These are phyloP conservation scores for Ascochyta clinopodiicola DNA, from an alignment of 2,329 filamentous ascomycete genomes.

Conservation along the genomic window DNA sequence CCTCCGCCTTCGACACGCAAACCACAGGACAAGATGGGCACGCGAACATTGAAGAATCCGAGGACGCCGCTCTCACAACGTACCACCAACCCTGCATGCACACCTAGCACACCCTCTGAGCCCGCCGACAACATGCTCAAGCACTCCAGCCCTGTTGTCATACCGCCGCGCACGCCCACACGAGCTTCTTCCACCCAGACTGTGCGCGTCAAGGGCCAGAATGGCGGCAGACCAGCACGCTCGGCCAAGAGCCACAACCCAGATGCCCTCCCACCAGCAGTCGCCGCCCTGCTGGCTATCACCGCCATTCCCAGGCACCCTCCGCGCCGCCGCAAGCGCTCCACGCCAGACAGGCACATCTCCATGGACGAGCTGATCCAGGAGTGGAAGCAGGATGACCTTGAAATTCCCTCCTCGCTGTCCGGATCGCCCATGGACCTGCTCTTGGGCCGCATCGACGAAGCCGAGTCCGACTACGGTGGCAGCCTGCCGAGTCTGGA, in stretches of 20 bases:
- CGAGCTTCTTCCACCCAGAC: conserved; percentile 41
- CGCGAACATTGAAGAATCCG: conserved; percentile 27
- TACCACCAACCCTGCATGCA: conserved; percentile 21
- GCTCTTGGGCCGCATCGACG: conserved; percentile 62
- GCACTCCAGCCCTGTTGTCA: conserved; percentile 52
- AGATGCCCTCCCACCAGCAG: conserved; percentile 59
- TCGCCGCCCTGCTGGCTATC: conserved; percentile 64
- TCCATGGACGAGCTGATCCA: conserved; percentile 66
- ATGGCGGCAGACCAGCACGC: conserved; percentile 37
- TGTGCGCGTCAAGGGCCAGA: conserved; percentile 40
- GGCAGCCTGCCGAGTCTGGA: conserved; percentile 54
- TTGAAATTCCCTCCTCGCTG: conserved; percentile 46
- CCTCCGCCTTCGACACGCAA: conserved; percentile 44
- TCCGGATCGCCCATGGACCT: conserved; percentile 60
- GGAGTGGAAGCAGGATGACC: conserved; percentile 59
- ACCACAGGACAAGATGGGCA: conserved; percentile 41
- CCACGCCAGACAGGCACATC: conserved; percentile 50
- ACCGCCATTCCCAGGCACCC: conserved; percentile 64
- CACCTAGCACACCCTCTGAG: conserved; percentile 12
- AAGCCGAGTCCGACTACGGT: conserved; percentile 47
- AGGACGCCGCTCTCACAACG: conserved; percentile 17
- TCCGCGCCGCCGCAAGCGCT: conserved; percentile 50
- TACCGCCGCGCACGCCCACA: conserved; percentile 46
- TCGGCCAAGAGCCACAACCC: conserved; percentile 47
- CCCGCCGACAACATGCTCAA: conserved; percentile 32